A percentile compares a stretch with the other conserved stretches of the same genome.
Evolutionary conservation across 73 alveolate genomes (phyloP).

Genomic region (Paraurostyla sp.): DNA sequence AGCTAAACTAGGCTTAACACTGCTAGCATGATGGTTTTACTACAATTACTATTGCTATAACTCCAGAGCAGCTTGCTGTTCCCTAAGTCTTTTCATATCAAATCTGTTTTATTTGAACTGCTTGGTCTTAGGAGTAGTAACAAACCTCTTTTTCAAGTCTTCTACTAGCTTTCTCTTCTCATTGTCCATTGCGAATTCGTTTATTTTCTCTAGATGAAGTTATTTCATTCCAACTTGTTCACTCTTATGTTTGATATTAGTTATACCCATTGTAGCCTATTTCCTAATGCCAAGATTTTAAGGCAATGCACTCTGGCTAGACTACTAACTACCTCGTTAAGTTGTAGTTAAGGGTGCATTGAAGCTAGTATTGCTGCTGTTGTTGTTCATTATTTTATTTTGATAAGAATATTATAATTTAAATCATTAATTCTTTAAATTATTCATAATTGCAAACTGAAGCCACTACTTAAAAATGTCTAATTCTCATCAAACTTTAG

Average conservation of each 20-base stretch:
- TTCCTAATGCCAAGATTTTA: too few species aligned
- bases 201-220: background rate
- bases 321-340: too few species aligned
- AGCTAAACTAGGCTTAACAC: background rate
- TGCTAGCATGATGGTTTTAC: too few species aligned
- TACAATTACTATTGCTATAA: too few species aligned
- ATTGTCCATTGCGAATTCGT: background rate
- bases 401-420: too few species aligned
- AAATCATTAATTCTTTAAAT: too few species aligned
- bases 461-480: background rate
- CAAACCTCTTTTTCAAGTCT: background rate
- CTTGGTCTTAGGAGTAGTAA: background rate
- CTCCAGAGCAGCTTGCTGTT: background rate
- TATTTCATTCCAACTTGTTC: background rate
- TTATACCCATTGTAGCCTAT: too few species aligned
- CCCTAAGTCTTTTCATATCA: slow-evolving; percentile 7
- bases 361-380: too few species aligned
- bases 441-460: background rate
- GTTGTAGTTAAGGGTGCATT: too few species aligned
- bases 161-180: background rate
- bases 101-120: background rate
- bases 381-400: too few species aligned
- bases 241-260: background rate
- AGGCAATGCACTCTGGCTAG: too few species aligned
- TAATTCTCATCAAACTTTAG: background rate